phyloP scores from a whole-genome alignment of 2,329 filamentous ascomycete species.

The Beauveria sp. region DNA sequence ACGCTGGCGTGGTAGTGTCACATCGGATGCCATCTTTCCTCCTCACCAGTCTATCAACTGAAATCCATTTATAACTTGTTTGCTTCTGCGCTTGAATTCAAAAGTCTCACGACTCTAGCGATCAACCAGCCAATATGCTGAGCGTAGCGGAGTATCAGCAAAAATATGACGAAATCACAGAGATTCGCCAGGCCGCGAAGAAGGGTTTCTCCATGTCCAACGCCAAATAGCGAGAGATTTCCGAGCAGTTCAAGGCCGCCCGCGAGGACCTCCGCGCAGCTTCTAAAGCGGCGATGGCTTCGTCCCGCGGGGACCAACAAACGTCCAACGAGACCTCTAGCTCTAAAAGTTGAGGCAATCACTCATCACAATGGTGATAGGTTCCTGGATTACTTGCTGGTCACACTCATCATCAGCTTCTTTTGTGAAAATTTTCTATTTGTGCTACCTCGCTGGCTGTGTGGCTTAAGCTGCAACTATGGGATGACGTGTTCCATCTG shows the following conservation, averaged over 20 bases:
- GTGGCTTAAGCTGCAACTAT: too few species aligned
- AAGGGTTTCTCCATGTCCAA: constrained; percentile 11
- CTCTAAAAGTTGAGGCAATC: not conserved
- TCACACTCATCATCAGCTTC: too few species aligned
- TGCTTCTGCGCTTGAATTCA: too few species aligned
- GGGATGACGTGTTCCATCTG: too few species aligned
- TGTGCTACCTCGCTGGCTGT: too few species aligned
- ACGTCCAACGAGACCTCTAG: not conserved
- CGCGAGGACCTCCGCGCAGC: constrained; percentile 3
- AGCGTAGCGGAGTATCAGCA: constrained; percentile 11
- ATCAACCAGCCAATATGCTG: constrained; percentile 7
- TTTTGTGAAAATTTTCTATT: too few species aligned
- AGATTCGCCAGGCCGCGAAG: constrained; percentile 10
- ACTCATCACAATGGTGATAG: not conserved
- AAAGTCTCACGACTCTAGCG: not conserved
- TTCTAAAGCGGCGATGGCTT: constrained; percentile 8
- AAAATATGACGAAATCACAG: constrained; percentile 12
- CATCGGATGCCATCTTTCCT: too few species aligned
- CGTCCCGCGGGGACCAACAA: not conserved
- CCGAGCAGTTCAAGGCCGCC: constrained; percentile 5
- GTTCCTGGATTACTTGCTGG: not conserved
- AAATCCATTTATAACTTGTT: too few species aligned
- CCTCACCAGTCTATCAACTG: too few species aligned
- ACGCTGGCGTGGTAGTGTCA: too few species aligned
- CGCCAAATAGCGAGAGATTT: not conserved